phyloP scores from a whole-genome alignment of 208 protist species.

The Wallacemonas sp. region DNA sequence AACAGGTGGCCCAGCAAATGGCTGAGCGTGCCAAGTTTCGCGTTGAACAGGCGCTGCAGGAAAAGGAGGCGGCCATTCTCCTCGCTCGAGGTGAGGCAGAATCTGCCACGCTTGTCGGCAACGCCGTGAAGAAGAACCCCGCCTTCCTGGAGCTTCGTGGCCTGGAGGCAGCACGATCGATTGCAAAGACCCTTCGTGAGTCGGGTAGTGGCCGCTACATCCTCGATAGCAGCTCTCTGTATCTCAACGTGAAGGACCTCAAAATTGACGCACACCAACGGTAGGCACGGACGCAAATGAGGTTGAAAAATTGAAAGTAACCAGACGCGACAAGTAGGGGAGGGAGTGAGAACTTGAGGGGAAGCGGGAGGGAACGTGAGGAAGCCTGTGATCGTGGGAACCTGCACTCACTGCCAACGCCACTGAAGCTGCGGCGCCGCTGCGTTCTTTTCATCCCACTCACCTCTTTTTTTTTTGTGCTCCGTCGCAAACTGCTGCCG shows the following conservation, averaged over 20 bases:
- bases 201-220: conserved; percentile 73
- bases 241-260: conserved; percentile 64
- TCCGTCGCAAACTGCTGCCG: too few relatives aligned
- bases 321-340: too few relatives aligned
- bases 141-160: conserved; percentile 93
- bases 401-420: too few relatives aligned
- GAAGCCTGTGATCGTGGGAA: too few relatives aligned
- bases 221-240: conserved; percentile 81
- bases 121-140: conserved; percentile 87
- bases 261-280: conserved; percentile 21
- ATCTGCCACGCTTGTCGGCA: conserved; percentile 86
- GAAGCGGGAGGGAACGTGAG: too few relatives aligned
- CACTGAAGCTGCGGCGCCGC: too few relatives aligned
- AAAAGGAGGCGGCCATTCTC: conserved; percentile 92
- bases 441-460: too few relatives aligned
- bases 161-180: conserved; percentile 91
- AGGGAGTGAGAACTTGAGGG: too few relatives aligned
- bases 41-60: conserved; percentile 94
- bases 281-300: background rate
- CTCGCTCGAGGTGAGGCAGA: conserved; percentile 93
- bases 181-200: conserved; percentile 81
- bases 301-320: too few relatives aligned
- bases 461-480: too few relatives aligned
- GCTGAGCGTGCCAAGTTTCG: conserved; percentile 94
- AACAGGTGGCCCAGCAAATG: conserved; percentile 97